Base-by-base conservation (phyloP, 2,329 filamentous ascomycete genomes). In the Microdochium nivale region DNA sequence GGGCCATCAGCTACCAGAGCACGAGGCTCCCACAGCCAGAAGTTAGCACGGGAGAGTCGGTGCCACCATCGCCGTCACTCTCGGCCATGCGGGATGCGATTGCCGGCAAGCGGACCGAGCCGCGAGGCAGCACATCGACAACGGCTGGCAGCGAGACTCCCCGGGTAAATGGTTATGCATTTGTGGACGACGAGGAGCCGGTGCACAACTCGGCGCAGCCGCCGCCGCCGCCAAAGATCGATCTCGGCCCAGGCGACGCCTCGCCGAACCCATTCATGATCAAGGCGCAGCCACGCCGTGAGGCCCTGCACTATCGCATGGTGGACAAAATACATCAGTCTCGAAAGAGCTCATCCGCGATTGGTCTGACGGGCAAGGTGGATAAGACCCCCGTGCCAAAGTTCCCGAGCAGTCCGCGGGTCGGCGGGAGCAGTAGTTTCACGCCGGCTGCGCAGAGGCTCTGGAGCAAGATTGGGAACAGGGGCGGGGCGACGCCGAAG, bases 81-180 rank as follows among this genome's bases (percentile, higher is more conserved):
- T 94, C 89, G 3, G 86, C 90, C 1, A 80, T 96, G 23, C 82
- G 86, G 57, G 90, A 91, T 59, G 91, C 91, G 9, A 90, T 96
- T 52, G 83, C 86, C 1, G 89, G 90, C 10, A 81, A 76, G 8
- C 81, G 86, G 3, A 47, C 24, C 14, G 24, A 47, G 14, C 24
- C 46, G 13, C 78, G 76, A 9, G 80, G 84, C 24, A 81, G 81
- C 13, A 84, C 89, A 58, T 80, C 80, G 5, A 73, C 68, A 3
- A 66, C 73, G 10, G 76, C 76, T 2, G 87, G 85, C 16, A 79
- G 77, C 53, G 90, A 95, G 67, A 97, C 92, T 0, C 94, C 92
- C 0, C 80, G 89, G 2, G 88, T 97, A 0, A 95, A 95, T 56
- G 94, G 94, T 1, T 99, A 96, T 66, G 81, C 90, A 0, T 97